A percentile compares a stretch with the other conserved stretches of the same genome.
Conservation (phyloP, 441 rosid species). For the Populus hybrid region DNA sequence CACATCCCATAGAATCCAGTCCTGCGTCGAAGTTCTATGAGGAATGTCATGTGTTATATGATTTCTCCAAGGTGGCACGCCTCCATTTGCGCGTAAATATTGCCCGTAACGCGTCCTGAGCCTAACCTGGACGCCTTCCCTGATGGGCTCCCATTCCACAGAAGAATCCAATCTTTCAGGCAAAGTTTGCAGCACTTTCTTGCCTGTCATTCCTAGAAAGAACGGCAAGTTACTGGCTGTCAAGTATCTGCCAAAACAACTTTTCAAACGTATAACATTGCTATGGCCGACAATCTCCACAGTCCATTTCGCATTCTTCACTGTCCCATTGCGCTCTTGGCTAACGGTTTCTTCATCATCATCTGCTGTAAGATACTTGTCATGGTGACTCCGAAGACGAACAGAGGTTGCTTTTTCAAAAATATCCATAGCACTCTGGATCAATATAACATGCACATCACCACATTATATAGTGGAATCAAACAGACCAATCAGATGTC, state of each 20-base stretch:
- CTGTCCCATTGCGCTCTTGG: constrained; percentile 41
- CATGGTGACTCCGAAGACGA: constrained; percentile 49
- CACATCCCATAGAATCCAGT: too few species aligned
- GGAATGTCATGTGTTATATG: constrained; percentile 83
- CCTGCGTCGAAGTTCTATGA: constrained; percentile 56
- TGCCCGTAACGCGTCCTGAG: constrained; percentile 68
- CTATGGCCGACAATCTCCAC: constrained; percentile 33
- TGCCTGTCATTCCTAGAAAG: constrained; percentile 83
- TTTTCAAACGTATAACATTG: constrained; percentile 37
- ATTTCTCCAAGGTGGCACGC: constrained; percentile 91
- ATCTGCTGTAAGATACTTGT: constrained; percentile 45
- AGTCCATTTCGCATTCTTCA: constrained; percentile 35
- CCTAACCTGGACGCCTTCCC: constrained; percentile 48
- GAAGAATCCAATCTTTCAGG: constrained; percentile 66
- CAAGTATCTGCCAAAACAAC: constrained; percentile 54
- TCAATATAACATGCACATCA: too few species aligned
- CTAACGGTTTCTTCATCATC: constrained; percentile 41
- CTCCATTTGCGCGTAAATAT: constrained; percentile 78
- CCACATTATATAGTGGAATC: too few species aligned
- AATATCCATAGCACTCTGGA: constrained; percentile 38
- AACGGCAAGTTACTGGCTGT: constrained; percentile 77
- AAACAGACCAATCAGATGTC: neutral
- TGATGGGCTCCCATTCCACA: constrained; percentile 83
- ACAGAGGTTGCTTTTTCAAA: constrained; percentile 43
- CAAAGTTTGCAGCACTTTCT: constrained; percentile 58